Conservation (phyloP, 768 basidiomycete species). For the Trametes villosa region DNA sequence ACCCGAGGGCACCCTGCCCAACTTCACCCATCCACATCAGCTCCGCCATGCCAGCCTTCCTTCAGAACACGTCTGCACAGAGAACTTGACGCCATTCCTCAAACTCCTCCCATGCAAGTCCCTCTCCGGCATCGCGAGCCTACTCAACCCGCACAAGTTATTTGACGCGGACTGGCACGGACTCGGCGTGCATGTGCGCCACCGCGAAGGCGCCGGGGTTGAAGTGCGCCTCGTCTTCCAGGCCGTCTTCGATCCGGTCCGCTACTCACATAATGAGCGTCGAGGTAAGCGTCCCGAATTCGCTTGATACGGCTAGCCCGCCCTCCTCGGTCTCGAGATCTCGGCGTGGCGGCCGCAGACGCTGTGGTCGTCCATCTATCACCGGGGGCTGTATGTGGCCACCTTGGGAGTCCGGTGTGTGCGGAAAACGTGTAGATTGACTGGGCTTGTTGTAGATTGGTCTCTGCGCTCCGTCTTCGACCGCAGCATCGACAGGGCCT, state of each 20-base stretch:
- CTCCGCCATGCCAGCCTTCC: slow-evolving; percentile 79
- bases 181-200: slow-evolving; percentile 77
- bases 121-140: slow-evolving; percentile 76
- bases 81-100: slow-evolving; percentile 95
- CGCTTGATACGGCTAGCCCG: not conserved
- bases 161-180: slow-evolving; percentile 95
- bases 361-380: no score
- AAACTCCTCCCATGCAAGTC: slow-evolving; percentile 94
- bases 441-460: slow-evolving; percentile 62
- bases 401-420: slow-evolving; percentile 1
- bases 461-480: slow-evolving; percentile 71
- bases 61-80: slow-evolving; percentile 93
- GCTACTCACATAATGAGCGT: slow-evolving; percentile 50
- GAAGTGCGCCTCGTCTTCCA: slow-evolving; percentile 74
- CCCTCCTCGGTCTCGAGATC: not conserved
- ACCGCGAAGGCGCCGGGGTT: slow-evolving; percentile 53
- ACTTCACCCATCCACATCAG: slow-evolving; percentile 50
- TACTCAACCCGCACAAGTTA: slow-evolving; percentile 83
- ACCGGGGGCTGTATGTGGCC: no score
- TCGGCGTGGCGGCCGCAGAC: not conserved
- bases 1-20: slow-evolving; percentile 61
- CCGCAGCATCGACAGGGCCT: slow-evolving; percentile 61
- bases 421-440: slow-evolving; percentile 18
- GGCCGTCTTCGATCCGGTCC: slow-evolving; percentile 78
- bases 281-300: slow-evolving; percentile 51